These are phyloP conservation scores for Epichloe gansuensis DNA, from an alignment of 2,329 filamentous ascomycete genomes.

Conservation along the genomic window DNA sequence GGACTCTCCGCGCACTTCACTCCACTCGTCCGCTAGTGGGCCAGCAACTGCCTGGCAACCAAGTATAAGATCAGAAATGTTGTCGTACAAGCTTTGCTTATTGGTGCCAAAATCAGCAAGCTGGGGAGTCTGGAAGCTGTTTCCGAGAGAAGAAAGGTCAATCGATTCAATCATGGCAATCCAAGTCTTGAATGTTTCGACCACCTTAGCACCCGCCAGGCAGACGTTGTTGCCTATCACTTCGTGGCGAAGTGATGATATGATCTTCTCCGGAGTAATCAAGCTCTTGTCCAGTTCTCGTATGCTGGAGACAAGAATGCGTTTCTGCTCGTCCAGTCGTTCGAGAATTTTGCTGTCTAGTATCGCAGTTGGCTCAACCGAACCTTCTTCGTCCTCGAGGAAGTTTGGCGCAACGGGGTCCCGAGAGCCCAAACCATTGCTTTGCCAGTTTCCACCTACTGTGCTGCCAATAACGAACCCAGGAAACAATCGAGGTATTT, in stretches of 20 bases:
- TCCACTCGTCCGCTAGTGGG: conserved; percentile 89
- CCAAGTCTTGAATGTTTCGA: conserved; percentile 86
- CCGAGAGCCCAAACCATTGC: conserved; percentile 49
- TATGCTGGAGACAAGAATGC: conserved; percentile 73
- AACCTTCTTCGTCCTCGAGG: conserved; percentile 66
- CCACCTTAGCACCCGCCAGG: conserved; percentile 59
- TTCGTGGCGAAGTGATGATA: conserved; percentile 67
- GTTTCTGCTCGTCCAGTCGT: conserved; percentile 72
- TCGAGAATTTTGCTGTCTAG: conserved; percentile 71
- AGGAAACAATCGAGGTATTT: conserved; percentile 82
- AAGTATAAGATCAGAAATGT: conserved; percentile 76
- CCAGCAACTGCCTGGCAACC: conserved; percentile 85
- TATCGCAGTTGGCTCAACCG: conserved; percentile 55
- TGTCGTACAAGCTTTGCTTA: conserved; percentile 90
- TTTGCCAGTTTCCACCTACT: conserved; percentile 79
- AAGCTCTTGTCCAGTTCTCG: conserved; percentile 80
- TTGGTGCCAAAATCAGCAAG: conserved; percentile 76
- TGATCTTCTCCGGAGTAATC: conserved; percentile 62
- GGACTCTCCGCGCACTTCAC: conserved; percentile 78
- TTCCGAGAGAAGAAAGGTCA: conserved; percentile 67
- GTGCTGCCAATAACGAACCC: conserved; percentile 83
- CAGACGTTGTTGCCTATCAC: conserved; percentile 74
- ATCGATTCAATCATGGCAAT: conserved; percentile 83
- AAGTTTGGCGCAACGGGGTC: conserved; percentile 73
- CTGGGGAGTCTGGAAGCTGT: conserved; percentile 71